phyloP scores from a whole-genome alignment of 2,329 filamentous ascomycete genomes.

The Xylariales sp. region DNA sequence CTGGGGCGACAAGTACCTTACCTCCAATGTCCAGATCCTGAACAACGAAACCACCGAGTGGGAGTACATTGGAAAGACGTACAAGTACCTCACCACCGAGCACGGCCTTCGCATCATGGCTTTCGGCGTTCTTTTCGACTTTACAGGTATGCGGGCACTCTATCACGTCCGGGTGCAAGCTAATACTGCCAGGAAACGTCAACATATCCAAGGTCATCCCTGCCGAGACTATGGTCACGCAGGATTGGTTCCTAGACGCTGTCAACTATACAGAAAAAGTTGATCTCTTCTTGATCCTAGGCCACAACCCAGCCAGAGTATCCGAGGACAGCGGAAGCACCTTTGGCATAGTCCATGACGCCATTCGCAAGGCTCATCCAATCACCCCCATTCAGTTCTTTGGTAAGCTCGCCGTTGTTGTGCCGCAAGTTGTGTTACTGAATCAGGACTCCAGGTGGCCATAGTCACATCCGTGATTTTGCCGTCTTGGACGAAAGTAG shows the following conservation, averaged over 20 bases:
- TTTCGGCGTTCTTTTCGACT: slow-evolving; percentile 40
- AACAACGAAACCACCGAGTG: slow-evolving; percentile 33
- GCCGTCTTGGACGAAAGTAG: slow-evolving; percentile 57
- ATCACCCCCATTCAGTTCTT: slow-evolving; percentile 60
- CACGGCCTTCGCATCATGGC: slow-evolving; percentile 40
- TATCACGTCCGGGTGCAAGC: slow-evolving; percentile 37
- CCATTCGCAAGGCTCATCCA: slow-evolving; percentile 53
- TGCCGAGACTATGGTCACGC: slow-evolving; percentile 43
- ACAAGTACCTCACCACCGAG: slow-evolving; percentile 39
- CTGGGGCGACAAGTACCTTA: slow-evolving; percentile 44
- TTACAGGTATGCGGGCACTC: slow-evolving; percentile 37
- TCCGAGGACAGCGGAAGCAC: slow-evolving; percentile 37
- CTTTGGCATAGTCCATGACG: slow-evolving; percentile 43
- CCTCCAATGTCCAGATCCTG: slow-evolving; percentile 40
- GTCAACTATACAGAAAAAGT: slow-evolving; percentile 49
- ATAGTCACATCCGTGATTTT: slow-evolving; percentile 62
- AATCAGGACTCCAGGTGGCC: slow-evolving; percentile 41
- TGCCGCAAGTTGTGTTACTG: neutral
- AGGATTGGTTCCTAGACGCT: slow-evolving; percentile 57
- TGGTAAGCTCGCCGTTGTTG: slow-evolving; percentile 13
- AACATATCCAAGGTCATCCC: slow-evolving; percentile 58
- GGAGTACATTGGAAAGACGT: slow-evolving; percentile 38
- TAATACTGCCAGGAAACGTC: slow-evolving; percentile 42
- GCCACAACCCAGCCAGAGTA: slow-evolving; percentile 55
- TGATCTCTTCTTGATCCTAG: slow-evolving; percentile 59